Base-by-base conservation (phyloP, 2,329 filamentous ascomycete species). In the Colletotrichum musicola region DNA sequence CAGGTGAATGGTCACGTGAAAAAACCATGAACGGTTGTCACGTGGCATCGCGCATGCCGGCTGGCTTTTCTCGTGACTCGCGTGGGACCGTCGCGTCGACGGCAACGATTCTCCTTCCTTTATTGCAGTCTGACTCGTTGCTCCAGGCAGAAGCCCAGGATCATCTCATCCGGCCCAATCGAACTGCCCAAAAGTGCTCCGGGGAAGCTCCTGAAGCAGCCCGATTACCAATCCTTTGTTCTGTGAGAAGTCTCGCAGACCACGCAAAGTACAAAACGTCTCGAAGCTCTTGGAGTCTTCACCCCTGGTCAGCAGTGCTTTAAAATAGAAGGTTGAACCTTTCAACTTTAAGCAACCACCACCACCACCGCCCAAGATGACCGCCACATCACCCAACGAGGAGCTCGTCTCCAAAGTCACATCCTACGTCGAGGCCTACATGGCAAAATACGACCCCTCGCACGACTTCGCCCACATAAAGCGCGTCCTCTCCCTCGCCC, bases 401-500 rank as follows among this genome's bases (percentile, higher is more conserved):
- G 79, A 81, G 51, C 79, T 84, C 64, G 82, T 92, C 71, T 81
- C 89, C 76, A 79, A 82, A 57, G 87, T 91, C 68, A 89, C 88
- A 18, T 80, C 81, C 53, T 93, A 91, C 77, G 90, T 93, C 61
- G 51, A 89, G 75, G 82, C 85, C 49, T 94, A 92, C 83, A 95
- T 95, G 91, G 84, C 88, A 53, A 84, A 88, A 71, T 93, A 93
- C 80, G 95, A 98, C 81, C 89, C 89, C 59, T 97, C 93, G 2
- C 95, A 98, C 82, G 93, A 97, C 82, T 97, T 93, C 83, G 84
- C 88, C 64, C 95, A 98, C 79, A 93, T 97, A 75, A 83, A 89
- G 71, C 91, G 95, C 61, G 94, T 98, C 22, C 82, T 94, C 22
- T 85, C 87, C n/a, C 87, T 96, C 42, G 88, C 94, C 6, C 88